These are phyloP conservation scores for Oleoguttula mirabilis DNA, from an alignment of 495 filamentous ascomycete species.

Conservation along the genomic window DNA sequence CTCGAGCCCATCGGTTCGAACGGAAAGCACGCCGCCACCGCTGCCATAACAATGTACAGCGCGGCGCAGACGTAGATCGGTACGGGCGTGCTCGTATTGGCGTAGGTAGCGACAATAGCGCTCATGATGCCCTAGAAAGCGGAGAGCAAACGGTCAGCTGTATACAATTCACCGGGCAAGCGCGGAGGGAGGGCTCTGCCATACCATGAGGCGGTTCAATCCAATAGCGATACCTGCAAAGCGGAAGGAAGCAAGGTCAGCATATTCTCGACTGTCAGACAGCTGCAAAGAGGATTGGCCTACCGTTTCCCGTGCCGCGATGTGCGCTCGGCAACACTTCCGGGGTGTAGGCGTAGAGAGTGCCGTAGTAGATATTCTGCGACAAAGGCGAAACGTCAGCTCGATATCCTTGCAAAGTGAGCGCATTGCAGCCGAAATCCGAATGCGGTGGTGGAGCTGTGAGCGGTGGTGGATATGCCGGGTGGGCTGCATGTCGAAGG, in stretches of 20 bases:
- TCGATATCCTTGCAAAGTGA: no score
- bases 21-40: slow-evolving; percentile 47
- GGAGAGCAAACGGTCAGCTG: no score
- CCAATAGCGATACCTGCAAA: slow-evolving; percentile 53
- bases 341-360: slow-evolving; percentile 50
- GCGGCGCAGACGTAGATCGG: slow-evolving; percentile 61
- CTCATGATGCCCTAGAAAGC: slow-evolving; percentile 60
- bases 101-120: slow-evolving; percentile 47
- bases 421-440: no score
- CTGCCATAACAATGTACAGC: slow-evolving; percentile 53
- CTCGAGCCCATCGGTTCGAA: slow-evolving; percentile 60
- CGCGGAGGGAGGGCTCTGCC: no score
- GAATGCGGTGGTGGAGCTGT: no score
- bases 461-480: no score
- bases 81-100: slow-evolving; percentile 41
- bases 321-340: slow-evolving; percentile 56
- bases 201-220: slow-evolving; percentile 57
- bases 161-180: no score
- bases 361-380: slow-evolving; percentile 56
- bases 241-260: no score
- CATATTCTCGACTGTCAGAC: no score
- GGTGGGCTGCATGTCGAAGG: no score
- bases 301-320: slow-evolving; percentile 53
- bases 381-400: no score
- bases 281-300: no score